These are phyloP conservation scores for Pilasporangium apinafurcum DNA, from an alignment of 352 stramenopile species.

Conservation along the genomic window DNA sequence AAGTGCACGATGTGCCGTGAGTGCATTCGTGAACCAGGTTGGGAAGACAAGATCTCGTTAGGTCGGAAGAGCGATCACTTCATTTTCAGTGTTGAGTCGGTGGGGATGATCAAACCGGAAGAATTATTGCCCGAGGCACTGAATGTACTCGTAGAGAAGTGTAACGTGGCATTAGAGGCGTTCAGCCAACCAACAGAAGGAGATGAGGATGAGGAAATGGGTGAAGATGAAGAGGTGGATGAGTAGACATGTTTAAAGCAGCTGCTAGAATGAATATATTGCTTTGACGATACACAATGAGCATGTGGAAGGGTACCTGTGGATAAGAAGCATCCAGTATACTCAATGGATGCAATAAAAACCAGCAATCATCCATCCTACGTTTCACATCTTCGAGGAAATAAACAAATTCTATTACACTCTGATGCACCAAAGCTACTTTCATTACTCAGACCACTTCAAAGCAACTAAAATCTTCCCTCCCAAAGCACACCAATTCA, in stretches of 20 bases:
- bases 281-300: background rate
- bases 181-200: slow-evolving; percentile 53
- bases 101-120: slow-evolving; percentile 83
- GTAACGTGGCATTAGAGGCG: slow-evolving; percentile 75
- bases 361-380: no score
- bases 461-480: no score
- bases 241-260: no score
- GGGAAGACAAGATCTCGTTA: slow-evolving; percentile 87
- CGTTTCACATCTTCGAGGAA: no score
- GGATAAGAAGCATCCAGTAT: background rate
- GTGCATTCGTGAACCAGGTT: slow-evolving; percentile 89
- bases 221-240: slow-evolving; percentile 34
- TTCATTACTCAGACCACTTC: no score
- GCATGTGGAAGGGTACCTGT: background rate
- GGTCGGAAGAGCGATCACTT: slow-evolving; percentile 94
- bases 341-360: no score
- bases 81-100: slow-evolving; percentile 90
- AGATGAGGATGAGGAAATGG: slow-evolving; percentile 43
- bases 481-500: no score
- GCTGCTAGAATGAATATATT: background rate
- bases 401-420: no score
- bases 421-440: no score
- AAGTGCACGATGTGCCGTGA: slow-evolving; percentile 96
- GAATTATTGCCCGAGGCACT: slow-evolving; percentile 75
- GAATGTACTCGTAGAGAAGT: slow-evolving; percentile 78